Percentiles rank a stretch among this genome's conserved stretches.
Evolutionary conservation across 148 eudicot genomes (phyloP).

Genomic region (Spergularia bocconei): DNA sequence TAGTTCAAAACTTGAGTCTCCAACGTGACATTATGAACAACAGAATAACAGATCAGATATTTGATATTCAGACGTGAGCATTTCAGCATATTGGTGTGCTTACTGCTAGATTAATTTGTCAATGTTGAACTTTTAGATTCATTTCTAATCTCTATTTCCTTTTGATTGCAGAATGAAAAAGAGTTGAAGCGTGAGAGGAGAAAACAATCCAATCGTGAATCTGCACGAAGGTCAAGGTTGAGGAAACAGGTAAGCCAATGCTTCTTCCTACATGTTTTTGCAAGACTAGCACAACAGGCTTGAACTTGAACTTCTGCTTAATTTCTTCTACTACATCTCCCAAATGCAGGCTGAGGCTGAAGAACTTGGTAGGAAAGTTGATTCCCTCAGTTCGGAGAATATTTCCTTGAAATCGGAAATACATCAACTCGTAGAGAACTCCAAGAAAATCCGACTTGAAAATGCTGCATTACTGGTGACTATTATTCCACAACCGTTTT

Average conservation of each 20-base stretch:
- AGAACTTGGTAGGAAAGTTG: conserved; percentile 76
- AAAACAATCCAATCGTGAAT: conserved; percentile 93
- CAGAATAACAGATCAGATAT: background rate
- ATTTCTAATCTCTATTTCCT: background rate
- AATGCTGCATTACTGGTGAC: conserved; percentile 64
- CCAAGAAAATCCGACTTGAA: conserved; percentile 65
- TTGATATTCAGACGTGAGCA: background rate
- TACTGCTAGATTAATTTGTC: background rate
- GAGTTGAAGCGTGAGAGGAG: conserved; percentile 89
- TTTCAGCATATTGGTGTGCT: background rate
- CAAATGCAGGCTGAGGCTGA: conserved; percentile 79
- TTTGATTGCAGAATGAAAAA: conserved; percentile 55
- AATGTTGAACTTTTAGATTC: background rate
- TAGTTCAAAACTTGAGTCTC: background rate
- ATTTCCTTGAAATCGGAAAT: conserved; percentile 67
- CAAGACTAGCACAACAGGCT: background rate
- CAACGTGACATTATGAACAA: background rate
- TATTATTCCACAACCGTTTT: background rate
- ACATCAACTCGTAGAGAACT: conserved; percentile 51
- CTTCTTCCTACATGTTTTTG: background rate
- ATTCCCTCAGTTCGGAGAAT: conserved; percentile 67
- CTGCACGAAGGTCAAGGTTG: conserved; percentile 93
- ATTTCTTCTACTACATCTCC: background rate
- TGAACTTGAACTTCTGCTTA: background rate
- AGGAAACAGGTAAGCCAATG: conserved; percentile 67